A percentile compares a stretch with the other conserved stretches of the same genome.
These are phyloP conservation scores for Helminthosporium solani DNA, from an alignment of 2,329 filamentous ascomycete species.

Conservation along the genomic window DNA sequence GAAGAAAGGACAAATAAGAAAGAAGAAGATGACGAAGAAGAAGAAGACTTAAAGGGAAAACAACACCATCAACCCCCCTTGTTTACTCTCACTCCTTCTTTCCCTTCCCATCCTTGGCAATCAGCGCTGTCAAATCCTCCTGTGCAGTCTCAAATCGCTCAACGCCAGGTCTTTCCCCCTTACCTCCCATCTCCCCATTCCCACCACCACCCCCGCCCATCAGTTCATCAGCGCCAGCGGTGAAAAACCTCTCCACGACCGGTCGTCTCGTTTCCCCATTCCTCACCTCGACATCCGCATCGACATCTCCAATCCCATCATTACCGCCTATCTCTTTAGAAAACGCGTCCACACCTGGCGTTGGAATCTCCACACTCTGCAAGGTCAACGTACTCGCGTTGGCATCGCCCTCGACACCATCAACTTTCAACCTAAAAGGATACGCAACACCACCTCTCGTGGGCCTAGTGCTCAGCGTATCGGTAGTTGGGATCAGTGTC, in stretches of 20 bases:
- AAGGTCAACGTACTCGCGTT: constrained; percentile 72
- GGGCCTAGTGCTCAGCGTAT: constrained; percentile 61
- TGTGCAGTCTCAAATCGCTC: constrained; percentile 60
- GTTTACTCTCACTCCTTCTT: neutral
- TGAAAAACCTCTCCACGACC: constrained; percentile 56
- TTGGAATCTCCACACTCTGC: constrained; percentile 36
- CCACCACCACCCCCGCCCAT: neutral
- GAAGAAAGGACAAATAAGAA: no score
- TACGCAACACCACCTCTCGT: constrained; percentile 69
- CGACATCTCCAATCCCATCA: constrained; percentile 6
- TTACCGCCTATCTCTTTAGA: constrained; percentile 12
- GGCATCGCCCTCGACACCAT: constrained; percentile 46
- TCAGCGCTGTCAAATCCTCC: constrained; percentile 24
- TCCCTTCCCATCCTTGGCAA: neutral
- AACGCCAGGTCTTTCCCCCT: constrained; percentile 33
- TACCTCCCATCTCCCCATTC: constrained; percentile 1
- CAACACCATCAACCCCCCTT: neutral
- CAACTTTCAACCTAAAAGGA: constrained; percentile 67
- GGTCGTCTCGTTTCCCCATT: no score
- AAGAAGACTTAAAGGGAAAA: no score
- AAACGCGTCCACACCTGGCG: constrained; percentile 21
- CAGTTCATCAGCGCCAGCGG: constrained; percentile 43
- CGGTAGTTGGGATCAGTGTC: constrained; percentile 49
- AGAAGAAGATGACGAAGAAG: no score
- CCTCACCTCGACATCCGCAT: no score